Evolutionary conservation across 2,329 filamentous ascomycete genomes (phyloP).

Genomic region (Cryoendolithus antarcticus): DNA sequence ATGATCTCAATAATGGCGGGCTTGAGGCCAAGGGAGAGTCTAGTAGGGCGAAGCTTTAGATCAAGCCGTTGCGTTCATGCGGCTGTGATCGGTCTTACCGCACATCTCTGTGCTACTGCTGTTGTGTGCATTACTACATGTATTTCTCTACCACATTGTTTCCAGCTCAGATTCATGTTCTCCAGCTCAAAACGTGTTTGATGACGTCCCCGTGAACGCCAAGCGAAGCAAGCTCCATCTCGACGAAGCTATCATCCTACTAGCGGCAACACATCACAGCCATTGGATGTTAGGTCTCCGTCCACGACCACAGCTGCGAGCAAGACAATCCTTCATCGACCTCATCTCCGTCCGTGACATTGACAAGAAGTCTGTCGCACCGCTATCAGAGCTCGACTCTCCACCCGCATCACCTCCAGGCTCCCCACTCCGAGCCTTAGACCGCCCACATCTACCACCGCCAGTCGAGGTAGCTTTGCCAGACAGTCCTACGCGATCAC

Average conservation of each 20-base stretch:
- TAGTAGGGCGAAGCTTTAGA: constrained; percentile 1
- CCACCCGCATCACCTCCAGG: constrained; percentile 2
- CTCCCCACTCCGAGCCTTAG: constrained; percentile 6
- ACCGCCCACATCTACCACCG: constrained; percentile 2
- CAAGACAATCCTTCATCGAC: constrained; percentile 50
- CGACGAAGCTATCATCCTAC: too few species aligned
- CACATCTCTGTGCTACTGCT: not conserved
- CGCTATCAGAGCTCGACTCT: constrained; percentile 5
- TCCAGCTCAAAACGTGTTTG: too few species aligned
- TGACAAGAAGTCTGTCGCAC: constrained; percentile 16
- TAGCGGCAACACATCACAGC: not conserved
- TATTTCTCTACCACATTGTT: not conserved
- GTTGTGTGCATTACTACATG: not conserved
- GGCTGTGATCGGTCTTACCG: not conserved
- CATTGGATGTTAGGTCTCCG: constrained; percentile 38
- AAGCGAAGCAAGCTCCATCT: too few species aligned
- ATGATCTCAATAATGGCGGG: constrained; percentile 51
- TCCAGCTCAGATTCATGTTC: not conserved
- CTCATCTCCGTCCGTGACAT: constrained; percentile 42
- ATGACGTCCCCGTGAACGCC: not conserved
- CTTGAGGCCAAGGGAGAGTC: constrained; percentile 32
- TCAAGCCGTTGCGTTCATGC: not conserved
- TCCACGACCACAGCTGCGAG: constrained; percentile 46
- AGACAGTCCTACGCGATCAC: constrained; percentile 8
- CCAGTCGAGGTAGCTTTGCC: constrained; percentile 6